A percentile compares a stretch with the other conserved stretches of the same genome.
Evolutionary conservation across 164 flowering plant species (phyloP).

Genomic region (Paratinospora sagittata): DNA sequence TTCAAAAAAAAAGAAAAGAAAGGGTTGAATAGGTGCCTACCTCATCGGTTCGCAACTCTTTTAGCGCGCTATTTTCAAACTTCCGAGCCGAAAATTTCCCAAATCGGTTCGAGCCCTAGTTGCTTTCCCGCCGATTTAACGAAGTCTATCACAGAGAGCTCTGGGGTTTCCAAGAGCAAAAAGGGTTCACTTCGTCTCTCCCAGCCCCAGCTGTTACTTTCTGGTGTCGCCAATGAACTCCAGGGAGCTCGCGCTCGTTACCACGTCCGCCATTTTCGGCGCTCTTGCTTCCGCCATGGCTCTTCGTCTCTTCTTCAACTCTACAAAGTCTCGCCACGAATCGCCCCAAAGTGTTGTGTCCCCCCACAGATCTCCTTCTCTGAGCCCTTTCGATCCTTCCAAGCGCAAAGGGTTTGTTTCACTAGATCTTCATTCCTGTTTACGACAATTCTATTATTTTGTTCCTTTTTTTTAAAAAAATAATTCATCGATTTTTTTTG

Average conservation of each 20-base stretch:
- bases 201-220: background rate
- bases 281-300: slow-evolving; percentile 49
- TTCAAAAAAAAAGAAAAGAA: too few relatives aligned
- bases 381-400: slow-evolving; percentile 59
- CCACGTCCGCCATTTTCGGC: slow-evolving; percentile 50
- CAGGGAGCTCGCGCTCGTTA: slow-evolving; percentile 41
- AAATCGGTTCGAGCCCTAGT: background rate
- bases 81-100: background rate
- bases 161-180: background rate
- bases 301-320: slow-evolving; percentile 32
- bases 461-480: too few relatives aligned
- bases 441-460: too few relatives aligned
- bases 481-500: too few relatives aligned
- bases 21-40: too few relatives aligned
- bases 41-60: too few relatives aligned
- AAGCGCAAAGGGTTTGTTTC: slow-evolving; percentile 44
- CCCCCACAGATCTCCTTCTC: slow-evolving; percentile 19
- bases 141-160: background rate
- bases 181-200: background rate
- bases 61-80: too few relatives aligned
- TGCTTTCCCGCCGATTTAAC: background rate
- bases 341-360: slow-evolving; percentile 15
- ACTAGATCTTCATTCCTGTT: background rate
- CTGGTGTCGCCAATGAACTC: slow-evolving; percentile 38
- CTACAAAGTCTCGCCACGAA: slow-evolving; percentile 14